Evolutionary conservation across 106 monocot species (phyloP), one percentile per base, ranked within the genome.

Genomic region (Phalaenopsis equestris): DNA sequence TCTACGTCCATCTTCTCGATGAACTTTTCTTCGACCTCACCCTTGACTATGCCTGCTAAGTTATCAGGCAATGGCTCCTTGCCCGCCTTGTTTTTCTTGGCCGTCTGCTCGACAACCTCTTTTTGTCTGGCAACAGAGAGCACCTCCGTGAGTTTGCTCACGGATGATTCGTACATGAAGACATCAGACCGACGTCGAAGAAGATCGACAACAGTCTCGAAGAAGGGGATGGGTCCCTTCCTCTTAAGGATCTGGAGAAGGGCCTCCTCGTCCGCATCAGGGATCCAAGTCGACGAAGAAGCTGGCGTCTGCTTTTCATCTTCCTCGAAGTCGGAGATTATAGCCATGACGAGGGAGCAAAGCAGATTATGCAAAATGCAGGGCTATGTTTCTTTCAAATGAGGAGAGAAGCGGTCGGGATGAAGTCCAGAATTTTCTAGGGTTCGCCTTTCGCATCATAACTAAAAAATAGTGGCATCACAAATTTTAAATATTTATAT

Each of bases 201-300:
- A 30, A 86, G 42, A 77, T 89, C 86, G 79, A 89, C 79, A 24
- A 73, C 89, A 76, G 79, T 15, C 76, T 89, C 84, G 24, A 89
- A 57, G 37, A 89, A 84, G 1, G 81, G 72, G 72, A 81, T 6
- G 41, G 89, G 79, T 1, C 89, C 86, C 77, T 81, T 86, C 81
- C 73, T 81, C 6, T 70, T 70, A 42, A 89, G 78, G 36, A 83
- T 75, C 55, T 72, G 67, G 49, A 47, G 42, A 17, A 89, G 75
- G 46, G 56, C 37, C 64, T 84, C 84, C 47, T 89, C 89, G 55
- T 78, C 86, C 30, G 49, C 16, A 10, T 57, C 73, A 10, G 16
- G n/a, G 57, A 5, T 73, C 12, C 6, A 73, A 18, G 72, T 6
- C 55, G 87, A 67, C 1, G 72, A 37, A 8, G 67, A 21, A 9